Evolutionary conservation across 2,329 filamentous ascomycete species (phyloP), one percentile per base, ranked within the genome.

Genomic region (Pseudogymnoascus sp.): DNA sequence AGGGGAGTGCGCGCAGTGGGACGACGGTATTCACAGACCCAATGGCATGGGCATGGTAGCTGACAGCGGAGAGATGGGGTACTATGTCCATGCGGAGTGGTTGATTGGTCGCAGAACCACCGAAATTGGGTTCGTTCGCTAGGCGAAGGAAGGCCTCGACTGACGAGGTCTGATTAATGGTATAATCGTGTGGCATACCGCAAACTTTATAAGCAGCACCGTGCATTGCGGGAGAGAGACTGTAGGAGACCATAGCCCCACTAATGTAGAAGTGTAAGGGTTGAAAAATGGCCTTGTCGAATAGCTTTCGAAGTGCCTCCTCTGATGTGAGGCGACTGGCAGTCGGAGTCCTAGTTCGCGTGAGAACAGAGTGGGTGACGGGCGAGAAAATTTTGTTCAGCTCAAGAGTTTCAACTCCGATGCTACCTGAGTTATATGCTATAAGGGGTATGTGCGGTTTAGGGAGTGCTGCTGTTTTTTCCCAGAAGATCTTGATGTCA

Each of bases 21-120:
- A 92, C 84, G 10, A 92, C 74, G 0, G 89, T 92, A 65, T 92
- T 92, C 55, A 90, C 84, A 2, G 89, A 88, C 0, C 89, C 89
- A 64, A 92, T 91, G 1, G 87, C 88, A 61, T 81, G 83, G 1
- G 89, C 89, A 69, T 92, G 88, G 13, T 82, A 83, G 66, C 88
- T 91, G 64, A 91, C 79, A 0, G 85, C 82, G 67, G 87, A 81
- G 38, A 89, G 80, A 15, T 84, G 80, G 5, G 82, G 79, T 65
- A 89, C 83, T 6, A 89, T 83, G 68, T 89, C 85, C 1, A 89
- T 85, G 69, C 90, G 90, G 78, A 88, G 92, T 0, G 89, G 89
- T 31, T 90, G 79, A 25, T 86, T 86, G 58, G 92, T 80, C 33
- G 87, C 88, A 2, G 87, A 84, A 7, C 89, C 89, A 4, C 87